A percentile compares a stretch with the other conserved stretches of the same genome.
phyloP scores from a whole-genome alignment of 139 green algal genomes.

The Limnomonas spitsbergensis region DNA sequence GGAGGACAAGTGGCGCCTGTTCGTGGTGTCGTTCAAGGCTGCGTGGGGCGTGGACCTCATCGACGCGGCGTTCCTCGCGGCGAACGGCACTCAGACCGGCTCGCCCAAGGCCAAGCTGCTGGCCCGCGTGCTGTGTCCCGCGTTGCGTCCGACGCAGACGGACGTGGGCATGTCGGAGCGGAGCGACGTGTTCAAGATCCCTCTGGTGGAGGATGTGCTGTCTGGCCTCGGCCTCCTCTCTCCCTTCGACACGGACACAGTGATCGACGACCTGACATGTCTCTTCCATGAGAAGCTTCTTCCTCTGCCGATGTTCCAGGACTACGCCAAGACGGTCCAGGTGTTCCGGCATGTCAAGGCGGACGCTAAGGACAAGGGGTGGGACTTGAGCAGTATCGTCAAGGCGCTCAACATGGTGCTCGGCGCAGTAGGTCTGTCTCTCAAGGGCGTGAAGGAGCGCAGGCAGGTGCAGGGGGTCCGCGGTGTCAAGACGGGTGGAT shows the following conservation, averaged over 20 bases:
- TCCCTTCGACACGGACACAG: conserved; percentile 6
- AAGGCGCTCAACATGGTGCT: conserved; percentile 9
- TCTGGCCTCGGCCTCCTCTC: neutral
- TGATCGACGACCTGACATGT: conserved; percentile 1
- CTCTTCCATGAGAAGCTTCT: neutral
- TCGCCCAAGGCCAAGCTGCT: neutral
- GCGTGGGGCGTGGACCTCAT: conserved; percentile 2
- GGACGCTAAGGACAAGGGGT: neutral
- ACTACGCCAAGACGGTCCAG: neutral
- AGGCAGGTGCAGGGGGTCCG: neutral
- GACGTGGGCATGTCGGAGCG: neutral
- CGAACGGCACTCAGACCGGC: neutral
- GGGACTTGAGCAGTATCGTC: neutral
- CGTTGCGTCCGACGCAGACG: neutral
- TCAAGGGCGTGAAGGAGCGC: neutral
- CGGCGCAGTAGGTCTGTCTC: neutral
- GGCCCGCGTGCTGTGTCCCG: neutral
- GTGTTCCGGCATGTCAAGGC: neutral
- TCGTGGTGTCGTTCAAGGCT: neutral
- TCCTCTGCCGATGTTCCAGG: neutral
- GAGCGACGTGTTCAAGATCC: neutral
- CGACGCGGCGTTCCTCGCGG: neutral
- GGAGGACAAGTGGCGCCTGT: conserved; percentile 1
- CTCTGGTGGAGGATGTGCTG: neutral
- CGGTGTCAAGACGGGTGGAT: neutral